Percentiles rank a stretch among this genome's conserved stretches.
Evolutionary conservation across 768 basidiomycete species (phyloP).

Genomic region (Mycena latifolia): DNA sequence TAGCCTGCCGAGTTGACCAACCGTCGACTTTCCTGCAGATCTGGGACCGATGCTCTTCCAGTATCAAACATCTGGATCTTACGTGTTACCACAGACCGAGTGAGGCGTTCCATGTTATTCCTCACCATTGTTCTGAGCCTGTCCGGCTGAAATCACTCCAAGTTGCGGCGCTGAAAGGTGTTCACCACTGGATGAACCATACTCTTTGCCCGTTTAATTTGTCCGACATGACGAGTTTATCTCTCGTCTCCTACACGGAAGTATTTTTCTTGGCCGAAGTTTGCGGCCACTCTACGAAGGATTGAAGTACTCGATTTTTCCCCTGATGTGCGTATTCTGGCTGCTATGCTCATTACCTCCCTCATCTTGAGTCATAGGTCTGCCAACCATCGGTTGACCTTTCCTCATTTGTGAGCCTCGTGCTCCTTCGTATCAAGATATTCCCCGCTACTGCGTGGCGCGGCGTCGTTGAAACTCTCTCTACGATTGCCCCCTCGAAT

Average conservation of each 20-base stretch:
- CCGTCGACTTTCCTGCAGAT: not conserved
- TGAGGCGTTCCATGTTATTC: not conserved
- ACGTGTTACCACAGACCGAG: not conserved
- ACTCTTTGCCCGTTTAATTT: not conserved
- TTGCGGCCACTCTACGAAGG: not conserved
- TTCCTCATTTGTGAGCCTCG: not conserved
- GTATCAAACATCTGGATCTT: not conserved
- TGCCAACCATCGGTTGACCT: not conserved
- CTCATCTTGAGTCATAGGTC: not conserved
- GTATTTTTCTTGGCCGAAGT: not conserved
- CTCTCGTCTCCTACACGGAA: not conserved
- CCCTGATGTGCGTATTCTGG: not conserved
- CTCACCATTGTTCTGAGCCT: not conserved
- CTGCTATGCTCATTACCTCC: not conserved
- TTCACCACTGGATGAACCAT: not conserved
- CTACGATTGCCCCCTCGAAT: not conserved
- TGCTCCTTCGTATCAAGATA: not conserved
- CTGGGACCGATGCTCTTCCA: not conserved
- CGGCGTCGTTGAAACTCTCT: not conserved
- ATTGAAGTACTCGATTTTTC: not conserved
- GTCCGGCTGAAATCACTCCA: not conserved
- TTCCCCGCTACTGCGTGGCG: not conserved
- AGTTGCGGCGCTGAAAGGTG: not conserved
- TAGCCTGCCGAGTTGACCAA: not conserved
- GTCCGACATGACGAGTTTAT: not conserved